Evolutionary conservation across 2,329 filamentous ascomycete species (phyloP), one percentile per base, ranked within the genome.

Genomic region (Aspergillus hortae): DNA sequence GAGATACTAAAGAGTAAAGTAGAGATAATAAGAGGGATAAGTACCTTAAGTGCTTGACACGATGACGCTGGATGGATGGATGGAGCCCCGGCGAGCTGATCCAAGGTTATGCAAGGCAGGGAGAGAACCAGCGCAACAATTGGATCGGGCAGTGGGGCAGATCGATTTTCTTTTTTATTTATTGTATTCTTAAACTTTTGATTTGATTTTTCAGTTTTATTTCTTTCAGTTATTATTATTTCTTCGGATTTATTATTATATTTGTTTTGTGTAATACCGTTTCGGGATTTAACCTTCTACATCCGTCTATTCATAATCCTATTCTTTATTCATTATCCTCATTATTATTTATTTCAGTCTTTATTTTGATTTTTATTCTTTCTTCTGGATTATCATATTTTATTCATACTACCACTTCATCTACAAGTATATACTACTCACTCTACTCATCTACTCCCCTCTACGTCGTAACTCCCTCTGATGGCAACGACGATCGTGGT

Each of bases 21-120:
- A 19, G 53, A 44, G 45, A 56, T 49, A 52, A 53, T 57, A 56
- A 56, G 48, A 44, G 48, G 41, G 27, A 46, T 27, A 59, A 59
- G 56, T 56, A 60, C 48, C 52, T 59, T 55, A 48, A 23, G 23
- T 59, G 52, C 61, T 62, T 58, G 57, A 51, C 56, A 56, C 57
- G 54, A 61, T 60, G 56, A 59, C 57, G 58, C 61, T 63, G 59
- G 56, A 56, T 42, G 40, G 40, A 42, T 63, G 59, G 56, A 56
- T 42, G 40, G 40, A 42, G 40, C n/a, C 40, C n/a, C n/a, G 40
- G 53, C 59, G 52, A 61, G 57, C 59, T 61, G 58, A 63, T 61
- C 59, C 59, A 63, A 62, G 59, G 56, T 61, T 62, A 62, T 62
- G 61, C 61, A 63, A 62, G 59, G 61, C 19, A 58, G 52, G 55